Base-by-base conservation (phyloP, 768 basidiomycete species). In the Tulasnella sp. region DNA sequence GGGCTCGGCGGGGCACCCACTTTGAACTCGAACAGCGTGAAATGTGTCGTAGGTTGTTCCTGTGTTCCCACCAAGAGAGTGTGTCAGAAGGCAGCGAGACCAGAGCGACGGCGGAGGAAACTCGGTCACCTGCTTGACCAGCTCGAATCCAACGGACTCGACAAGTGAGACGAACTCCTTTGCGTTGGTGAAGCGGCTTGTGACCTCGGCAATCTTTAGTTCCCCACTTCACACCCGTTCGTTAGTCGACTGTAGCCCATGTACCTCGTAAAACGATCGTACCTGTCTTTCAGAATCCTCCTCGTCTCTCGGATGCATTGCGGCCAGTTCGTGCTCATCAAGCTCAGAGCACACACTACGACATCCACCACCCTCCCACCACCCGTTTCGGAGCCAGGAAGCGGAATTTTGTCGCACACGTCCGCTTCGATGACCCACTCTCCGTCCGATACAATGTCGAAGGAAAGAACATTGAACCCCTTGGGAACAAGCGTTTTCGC, bases 301-400 rank as follows among this genome's bases (percentile, higher is more conserved):
- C 92, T 92, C 8, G 92, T 90, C 79, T 99, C 95, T 34, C 90
- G 84, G 34, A 98, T 85, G 76, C 93, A 93, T 62, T 84, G 84
- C n/a, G 92, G 86, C 97, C 97, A 99, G 78, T 99, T 98, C 17
- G 89, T 91, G 37, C 92, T 91, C 97, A 99, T 99, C 75, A 99
- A 83, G 77, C 95, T 98, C 75, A 99, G 84, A 29, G 95, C 92
- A 78, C 94, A 98, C 29, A 98, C 89, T 7, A 88, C 94, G 6
- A 94, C 89, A 78, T 99, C 95, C 2, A 94, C 92, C 2, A 98
- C 79, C 75, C 92, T 89, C 0, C 88, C 93, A 35, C 86, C 87
- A 67, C 67, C 75, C 16, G 73, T 71, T 71, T 89, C 87, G 26
- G 88, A 88, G 34, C 96, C 96, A 1, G 97, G 95, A 5, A 98